Evolutionary conservation across 805 yeast genomes (phyloP), one percentile per base, ranked within the genome.

Genomic region (Vanderwaltozyma yarrowii): DNA sequence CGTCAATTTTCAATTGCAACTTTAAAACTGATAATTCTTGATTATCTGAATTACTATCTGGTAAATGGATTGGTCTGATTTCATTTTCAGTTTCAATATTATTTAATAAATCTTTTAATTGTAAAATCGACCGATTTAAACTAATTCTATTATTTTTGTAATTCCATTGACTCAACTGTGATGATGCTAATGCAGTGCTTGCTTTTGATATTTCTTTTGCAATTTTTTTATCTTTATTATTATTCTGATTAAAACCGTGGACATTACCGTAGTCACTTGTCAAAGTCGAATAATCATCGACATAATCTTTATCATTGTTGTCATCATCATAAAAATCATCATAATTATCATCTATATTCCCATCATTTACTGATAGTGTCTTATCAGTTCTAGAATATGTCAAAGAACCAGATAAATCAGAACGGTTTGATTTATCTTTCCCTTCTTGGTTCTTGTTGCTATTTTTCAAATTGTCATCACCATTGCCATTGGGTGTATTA

Each of bases 111-210:
- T 69, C 71, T 12, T 69, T 61, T 1, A 79, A 71, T 23, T 71
- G 66, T 42, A 69, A 62, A 40, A 82, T 78, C 1, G 79, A 69
- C 36, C 82, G 65, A 41, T 76, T 80, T 39, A 88, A 64, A 1
- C 80, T 70, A 0, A 75, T 64, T 39, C 81, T 71, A 62, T 79
- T 78, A 48, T 79, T 78, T 53, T 85, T 85, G 56, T 82, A 89
- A 43, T 75, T 81, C 40, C 80, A 61, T 53, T 88, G 95, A 41
- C 78, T 75, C 24, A 80, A 56, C 37, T 86, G 61, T 4, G 58
- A 45, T 7, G 53, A 52, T 11, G 52, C 39, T 37, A 50, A 23
- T n/a, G 40, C 36, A 28, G 49, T 52, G 32, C 50, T 49, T 34
- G 19, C 15, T 8, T 28, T 34, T 1, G 56, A 55, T 15, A 41